These are phyloP conservation scores for Punctularia strigosozonata DNA, from an alignment of 768 basidiomycete species.

Conservation along the genomic window DNA sequence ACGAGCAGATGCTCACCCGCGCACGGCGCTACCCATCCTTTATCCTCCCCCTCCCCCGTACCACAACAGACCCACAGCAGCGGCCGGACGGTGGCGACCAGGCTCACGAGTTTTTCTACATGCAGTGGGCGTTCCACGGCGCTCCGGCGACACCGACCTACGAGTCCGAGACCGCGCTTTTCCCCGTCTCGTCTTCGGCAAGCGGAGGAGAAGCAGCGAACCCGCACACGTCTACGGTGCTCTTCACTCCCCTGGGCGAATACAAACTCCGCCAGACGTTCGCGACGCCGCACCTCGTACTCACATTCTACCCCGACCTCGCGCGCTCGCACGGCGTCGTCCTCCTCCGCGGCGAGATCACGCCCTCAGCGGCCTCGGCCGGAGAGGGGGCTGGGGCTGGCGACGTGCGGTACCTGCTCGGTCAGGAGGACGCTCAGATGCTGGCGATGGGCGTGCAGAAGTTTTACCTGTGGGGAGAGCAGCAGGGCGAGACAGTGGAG, in stretches of 20 bases:
- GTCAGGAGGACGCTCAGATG: slow-evolving; percentile 75
- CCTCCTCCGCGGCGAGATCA: slow-evolving; percentile 86
- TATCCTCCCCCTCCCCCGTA: slow-evolving; percentile 69
- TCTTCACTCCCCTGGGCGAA: slow-evolving; percentile 90
- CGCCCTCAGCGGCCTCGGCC: slow-evolving; percentile 46
- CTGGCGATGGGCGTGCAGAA: slow-evolving; percentile 72
- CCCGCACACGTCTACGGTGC: slow-evolving; percentile 56
- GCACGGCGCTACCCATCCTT: slow-evolving; percentile 67
- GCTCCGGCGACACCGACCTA: slow-evolving; percentile 47
- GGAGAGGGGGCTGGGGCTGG: slow-evolving; percentile 20
- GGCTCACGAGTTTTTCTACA: slow-evolving; percentile 71
- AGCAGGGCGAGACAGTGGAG: slow-evolving; percentile 14
- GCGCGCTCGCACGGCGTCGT: slow-evolving; percentile 69
- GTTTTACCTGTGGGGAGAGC: slow-evolving; percentile 64
- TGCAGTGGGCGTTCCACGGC: slow-evolving; percentile 86
- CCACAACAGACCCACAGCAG: slow-evolving; percentile 16
- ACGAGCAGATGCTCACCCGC: slow-evolving; percentile 53
- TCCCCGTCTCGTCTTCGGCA: slow-evolving; percentile 11
- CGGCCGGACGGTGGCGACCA: slow-evolving; percentile 20
- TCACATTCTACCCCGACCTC: slow-evolving; percentile 90
- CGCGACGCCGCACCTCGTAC: slow-evolving; percentile 81
- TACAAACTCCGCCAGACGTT: slow-evolving; percentile 79
- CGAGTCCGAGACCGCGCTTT: slow-evolving; percentile 21
- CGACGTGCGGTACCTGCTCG: slow-evolving; percentile 45
- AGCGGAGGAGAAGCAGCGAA: slow-evolving; percentile 26